phyloP scores from a whole-genome alignment of 139 green algal species.

The Trebouxia sp. region DNA sequence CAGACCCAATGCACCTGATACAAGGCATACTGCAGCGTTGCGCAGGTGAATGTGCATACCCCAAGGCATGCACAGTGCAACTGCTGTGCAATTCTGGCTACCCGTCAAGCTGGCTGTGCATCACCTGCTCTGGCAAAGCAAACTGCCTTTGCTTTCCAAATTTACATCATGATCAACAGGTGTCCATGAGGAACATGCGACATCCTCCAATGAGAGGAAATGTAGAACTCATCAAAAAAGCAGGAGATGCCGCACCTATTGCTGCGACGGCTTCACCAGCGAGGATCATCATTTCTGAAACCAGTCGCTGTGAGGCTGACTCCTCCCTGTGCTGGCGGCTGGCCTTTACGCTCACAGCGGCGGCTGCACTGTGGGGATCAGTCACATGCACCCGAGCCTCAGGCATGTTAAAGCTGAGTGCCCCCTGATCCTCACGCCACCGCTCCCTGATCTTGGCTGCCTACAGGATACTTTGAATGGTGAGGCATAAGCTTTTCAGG shows the following conservation, averaged over 20 bases:
- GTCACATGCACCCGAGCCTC: slow-evolving; percentile 51
- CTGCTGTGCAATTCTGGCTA: too few species aligned
- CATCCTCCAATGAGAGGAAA: neutral
- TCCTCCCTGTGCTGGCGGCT: slow-evolving; percentile 30
- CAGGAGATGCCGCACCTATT: slow-evolving; percentile 53
- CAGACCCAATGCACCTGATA: too few species aligned
- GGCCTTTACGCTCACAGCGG: neutral
- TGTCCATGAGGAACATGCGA: neutral
- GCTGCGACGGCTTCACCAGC: slow-evolving; percentile 63
- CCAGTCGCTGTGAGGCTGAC: slow-evolving; percentile 52
- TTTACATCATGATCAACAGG: too few species aligned
- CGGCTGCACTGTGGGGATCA: neutral
- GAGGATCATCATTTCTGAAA: slow-evolving; percentile 92
- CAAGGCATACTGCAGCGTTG: too few species aligned
- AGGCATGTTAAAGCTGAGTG: slow-evolving; percentile 64
- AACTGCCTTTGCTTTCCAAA: too few species aligned
- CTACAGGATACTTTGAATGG: too few species aligned
- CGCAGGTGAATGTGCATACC: too few species aligned
- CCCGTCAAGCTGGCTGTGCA: neutral
- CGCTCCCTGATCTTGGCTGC: slow-evolving; percentile 36
- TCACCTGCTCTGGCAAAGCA: neutral
- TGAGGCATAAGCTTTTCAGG: too few species aligned
- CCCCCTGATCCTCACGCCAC: slow-evolving; percentile 53
- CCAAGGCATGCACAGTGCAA: too few species aligned
- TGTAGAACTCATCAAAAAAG: too few species aligned